Percentiles rank a stretch among this genome's conserved stretches.
phyloP scores from a whole-genome alignment of 768 basidiomycete genomes.

The Termitomyces sp. region DNA sequence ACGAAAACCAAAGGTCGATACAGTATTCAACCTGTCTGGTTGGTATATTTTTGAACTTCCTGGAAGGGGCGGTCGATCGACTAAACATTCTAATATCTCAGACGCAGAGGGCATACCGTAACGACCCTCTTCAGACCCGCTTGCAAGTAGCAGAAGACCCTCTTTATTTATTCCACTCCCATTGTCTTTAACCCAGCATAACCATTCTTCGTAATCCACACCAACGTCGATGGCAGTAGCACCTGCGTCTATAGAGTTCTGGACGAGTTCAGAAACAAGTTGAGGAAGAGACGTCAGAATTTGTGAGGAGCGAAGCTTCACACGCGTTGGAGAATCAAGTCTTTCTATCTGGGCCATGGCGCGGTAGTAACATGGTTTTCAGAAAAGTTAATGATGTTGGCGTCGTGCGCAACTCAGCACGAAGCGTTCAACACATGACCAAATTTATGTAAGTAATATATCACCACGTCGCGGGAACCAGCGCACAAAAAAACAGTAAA shows the following conservation, averaged over 20 bases:
- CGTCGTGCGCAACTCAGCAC: no score
- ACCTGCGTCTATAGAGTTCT: slow-evolving; percentile 86
- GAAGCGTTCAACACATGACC: no score
- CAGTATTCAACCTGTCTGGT: slow-evolving; percentile 42
- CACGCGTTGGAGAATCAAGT: slow-evolving; percentile 61
- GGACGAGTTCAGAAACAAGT: slow-evolving; percentile 80
- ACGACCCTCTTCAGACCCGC: slow-evolving; percentile 48
- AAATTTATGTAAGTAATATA: no score
- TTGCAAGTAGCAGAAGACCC: slow-evolving; percentile 52
- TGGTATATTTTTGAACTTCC: slow-evolving; percentile 73
- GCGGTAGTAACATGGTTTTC: no score
- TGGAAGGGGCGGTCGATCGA: slow-evolving; percentile 22
- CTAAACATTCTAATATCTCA: neutral
- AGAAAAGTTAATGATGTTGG: no score
- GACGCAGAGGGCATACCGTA: slow-evolving; percentile 58
- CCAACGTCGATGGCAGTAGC: slow-evolving; percentile 68
- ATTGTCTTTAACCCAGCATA: slow-evolving; percentile 83
- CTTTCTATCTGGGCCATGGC: slow-evolving; percentile 25
- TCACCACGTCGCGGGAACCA: no score
- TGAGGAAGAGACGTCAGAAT: slow-evolving; percentile 80
- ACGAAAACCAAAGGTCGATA: slow-evolving; percentile 82
- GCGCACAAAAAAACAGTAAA: no score
- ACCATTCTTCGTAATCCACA: slow-evolving; percentile 74
- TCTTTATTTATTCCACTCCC: slow-evolving; percentile 71
- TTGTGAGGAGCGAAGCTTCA: slow-evolving; percentile 76